Percentiles rank a stretch among this genome's conserved stretches.
phyloP scores from a whole-genome alignment of 257 asterid species.

The Ilex aquifolium region DNA sequence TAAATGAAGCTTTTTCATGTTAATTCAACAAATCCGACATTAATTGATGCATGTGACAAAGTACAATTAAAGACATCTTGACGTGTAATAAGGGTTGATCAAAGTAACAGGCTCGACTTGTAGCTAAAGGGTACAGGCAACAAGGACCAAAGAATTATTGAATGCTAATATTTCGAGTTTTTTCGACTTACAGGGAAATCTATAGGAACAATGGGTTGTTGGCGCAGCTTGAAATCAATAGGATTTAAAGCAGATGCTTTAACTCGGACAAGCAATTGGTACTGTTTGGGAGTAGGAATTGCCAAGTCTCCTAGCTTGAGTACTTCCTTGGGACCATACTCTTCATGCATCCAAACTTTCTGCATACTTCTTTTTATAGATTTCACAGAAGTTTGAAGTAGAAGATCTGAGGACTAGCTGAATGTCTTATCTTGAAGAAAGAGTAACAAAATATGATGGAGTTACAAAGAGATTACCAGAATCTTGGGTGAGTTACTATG shows the following conservation, averaged over 20 bases:
- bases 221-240: conserved; percentile 57
- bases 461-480: too few species aligned
- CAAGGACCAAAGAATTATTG: background rate
- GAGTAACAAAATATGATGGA: too few species aligned
- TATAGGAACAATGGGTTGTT: conserved; percentile 19
- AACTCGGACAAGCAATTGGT: conserved; percentile 46
- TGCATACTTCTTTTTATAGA: conserved; percentile 26
- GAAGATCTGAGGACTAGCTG: too few species aligned
- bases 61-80: background rate
- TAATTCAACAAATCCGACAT: background rate
- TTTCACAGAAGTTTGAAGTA: background rate
- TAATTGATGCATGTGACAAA: background rate
- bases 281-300: conserved; percentile 34
- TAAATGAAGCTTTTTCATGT: background rate
- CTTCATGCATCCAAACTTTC: conserved; percentile 59
- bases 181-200: conserved; percentile 38
- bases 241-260: conserved; percentile 66
- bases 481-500: too few species aligned
- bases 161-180: background rate
- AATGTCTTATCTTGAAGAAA: too few species aligned
- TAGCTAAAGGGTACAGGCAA: too few species aligned
- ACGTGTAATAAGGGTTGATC: background rate
- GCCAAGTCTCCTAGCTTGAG: conserved; percentile 40
- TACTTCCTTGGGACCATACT: conserved; percentile 52
- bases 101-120: too few species aligned